Evolutionary conservation across 805 yeast species (phyloP).

Genomic region (Myxozyma nipponensis): DNA sequence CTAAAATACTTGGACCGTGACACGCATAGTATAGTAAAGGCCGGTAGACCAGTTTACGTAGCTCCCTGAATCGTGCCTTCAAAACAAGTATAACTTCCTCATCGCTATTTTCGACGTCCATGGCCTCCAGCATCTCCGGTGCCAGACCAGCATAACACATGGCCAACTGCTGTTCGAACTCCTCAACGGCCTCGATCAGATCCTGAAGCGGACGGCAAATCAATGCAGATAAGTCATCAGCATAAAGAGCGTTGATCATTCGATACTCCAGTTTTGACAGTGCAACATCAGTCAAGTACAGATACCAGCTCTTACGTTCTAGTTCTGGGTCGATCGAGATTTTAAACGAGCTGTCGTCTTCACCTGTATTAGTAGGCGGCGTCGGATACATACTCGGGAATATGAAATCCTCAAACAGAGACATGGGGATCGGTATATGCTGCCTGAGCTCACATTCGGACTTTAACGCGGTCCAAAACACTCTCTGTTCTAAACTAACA

Average conservation of each 20-base stretch:
- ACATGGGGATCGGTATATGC: not conserved
- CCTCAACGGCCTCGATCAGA: not conserved
- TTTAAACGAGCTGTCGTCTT: not conserved
- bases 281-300: not conserved
- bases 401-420: not conserved
- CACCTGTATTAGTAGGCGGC: not conserved
- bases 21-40: not conserved
- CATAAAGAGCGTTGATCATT: not conserved
- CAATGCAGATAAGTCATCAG: not conserved
- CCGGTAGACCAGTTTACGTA: not conserved
- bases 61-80: not conserved
- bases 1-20: not conserved
- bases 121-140: not conserved
- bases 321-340: not conserved
- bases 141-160: not conserved
- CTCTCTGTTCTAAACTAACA: not conserved
- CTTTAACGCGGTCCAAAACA: not conserved
- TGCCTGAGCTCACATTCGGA: not conserved
- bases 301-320: not conserved
- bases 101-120: not conserved
- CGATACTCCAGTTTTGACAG: not conserved
- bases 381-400: not conserved
- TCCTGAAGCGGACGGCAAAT: not conserved
- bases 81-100: not conserved
- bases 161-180: not conserved